Evolutionary conservation across 225 moss, liverwort and hornwort genomes (phyloP), one percentile per base, ranked within the genome.

Genomic region (Marchantia paleacea): DNA sequence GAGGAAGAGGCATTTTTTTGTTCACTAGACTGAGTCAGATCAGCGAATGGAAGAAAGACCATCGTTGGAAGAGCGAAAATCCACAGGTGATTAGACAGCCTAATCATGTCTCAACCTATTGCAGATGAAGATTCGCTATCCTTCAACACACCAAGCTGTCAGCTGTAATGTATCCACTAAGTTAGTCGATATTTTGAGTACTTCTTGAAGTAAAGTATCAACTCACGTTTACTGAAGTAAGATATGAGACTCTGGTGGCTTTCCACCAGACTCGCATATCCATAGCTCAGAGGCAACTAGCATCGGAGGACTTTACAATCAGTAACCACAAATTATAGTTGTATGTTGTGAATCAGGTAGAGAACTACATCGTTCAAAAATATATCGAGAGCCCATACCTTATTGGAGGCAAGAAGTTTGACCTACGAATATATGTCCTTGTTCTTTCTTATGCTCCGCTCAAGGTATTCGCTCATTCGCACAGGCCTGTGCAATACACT

Each of bases 41-140:
- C 54, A 99, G 97, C 84, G 95, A 99, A 85, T 99, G 97, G 97
- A 95, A 95, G 79, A 99, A 99, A 72, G 95, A 99, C 50, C 93
- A 95, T 82, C 95, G 93, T 13, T 99, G 95, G 97, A 99, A 92
- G 80, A 90, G 91, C 29, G 97, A 99, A 79, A 92, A 99, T 84
- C 95, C 95, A 79, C 97, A 99, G 90, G 95, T 94, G 68, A 76
- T 62, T 74, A 66, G 52, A 48, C 24, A 66, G 39, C 26, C 62
- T 68, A 31, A 68, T 68, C 68, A 26, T 67, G 66, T 10, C 61
- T 39, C 39, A 39, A 39, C 3, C 39, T 39, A 2, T 39, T 39
- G 39, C 39, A 57, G 57, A 57, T 39, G 39, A 39, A 2, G 2
- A 39, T 39, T 2, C 39, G 2, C 39, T 39, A 39, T 5, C 39